A percentile compares a stretch with the other conserved stretches of the same genome.
Evolutionary conservation across 495 filamentous ascomycete genomes (phyloP).

Genomic region (Trichoderma parareesei): DNA sequence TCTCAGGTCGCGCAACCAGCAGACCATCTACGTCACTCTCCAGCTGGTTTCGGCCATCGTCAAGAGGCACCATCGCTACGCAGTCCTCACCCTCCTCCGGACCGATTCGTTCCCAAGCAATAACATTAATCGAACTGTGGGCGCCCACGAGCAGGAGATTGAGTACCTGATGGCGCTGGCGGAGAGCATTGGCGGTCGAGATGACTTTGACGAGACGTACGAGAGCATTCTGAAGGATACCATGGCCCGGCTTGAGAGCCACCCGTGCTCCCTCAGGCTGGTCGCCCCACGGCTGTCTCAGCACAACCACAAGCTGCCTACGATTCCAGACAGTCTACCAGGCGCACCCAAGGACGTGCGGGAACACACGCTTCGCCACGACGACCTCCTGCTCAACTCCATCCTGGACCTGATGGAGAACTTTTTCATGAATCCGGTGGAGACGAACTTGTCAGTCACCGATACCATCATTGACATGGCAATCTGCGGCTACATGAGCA

Average conservation of each 20-base stretch:
- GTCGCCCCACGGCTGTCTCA: conserved; percentile 39
- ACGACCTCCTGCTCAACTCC: conserved; percentile 69
- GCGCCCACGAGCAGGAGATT: conserved; percentile 73
- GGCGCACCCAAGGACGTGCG: conserved; percentile 48
- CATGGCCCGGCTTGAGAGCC: conserved; percentile 67
- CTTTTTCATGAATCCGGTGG: conserved; percentile 85
- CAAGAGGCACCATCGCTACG: conserved; percentile 78
- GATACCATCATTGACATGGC: conserved; percentile 74
- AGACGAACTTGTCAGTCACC: conserved; percentile 80
- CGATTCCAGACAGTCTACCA: conserved; percentile 41
- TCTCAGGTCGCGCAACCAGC: conserved; percentile 72
- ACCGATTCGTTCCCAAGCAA: conserved; percentile 46
- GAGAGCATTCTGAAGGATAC: conserved; percentile 76
- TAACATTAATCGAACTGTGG: conserved; percentile 56
- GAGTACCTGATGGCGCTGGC: conserved; percentile 65
- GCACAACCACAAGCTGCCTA: conserved; percentile 42
- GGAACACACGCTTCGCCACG: conserved; percentile 52
- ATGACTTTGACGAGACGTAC: conserved; percentile 70
- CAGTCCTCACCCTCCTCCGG: conserved; percentile 65
- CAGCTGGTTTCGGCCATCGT: conserved; percentile 78
- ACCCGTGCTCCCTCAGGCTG: conserved; percentile 58
- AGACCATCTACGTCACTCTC: conserved; percentile 82
- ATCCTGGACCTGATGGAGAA: conserved; percentile 60
- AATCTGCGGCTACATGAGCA: conserved; percentile 69
- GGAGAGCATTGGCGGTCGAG: conserved; percentile 59